These are phyloP conservation scores for Ilyonectria destructans DNA, from an alignment of 2,329 filamentous ascomycete genomes.

Conservation along the genomic window DNA sequence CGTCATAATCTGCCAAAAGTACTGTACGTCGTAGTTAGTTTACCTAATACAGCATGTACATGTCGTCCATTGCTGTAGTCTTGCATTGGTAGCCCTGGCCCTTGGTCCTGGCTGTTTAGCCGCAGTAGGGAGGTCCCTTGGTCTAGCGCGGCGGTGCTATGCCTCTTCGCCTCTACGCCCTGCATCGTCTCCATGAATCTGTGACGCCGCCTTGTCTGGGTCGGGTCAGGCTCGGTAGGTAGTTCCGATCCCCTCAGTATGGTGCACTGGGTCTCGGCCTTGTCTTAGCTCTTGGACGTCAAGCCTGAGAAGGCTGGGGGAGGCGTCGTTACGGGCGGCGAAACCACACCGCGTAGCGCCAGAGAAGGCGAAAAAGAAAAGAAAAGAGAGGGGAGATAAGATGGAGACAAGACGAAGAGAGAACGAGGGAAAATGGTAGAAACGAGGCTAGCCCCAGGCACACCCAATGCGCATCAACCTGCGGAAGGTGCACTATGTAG, in stretches of 20 bases:
- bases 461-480: neutral
- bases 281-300: conserved; percentile 23
- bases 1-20: conserved; percentile 9
- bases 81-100: conserved; percentile 9
- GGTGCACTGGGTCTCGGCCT: neutral
- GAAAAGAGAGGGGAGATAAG: neutral
- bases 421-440: neutral
- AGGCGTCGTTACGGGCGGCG: conserved; percentile 5
- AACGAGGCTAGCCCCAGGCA: neutral
- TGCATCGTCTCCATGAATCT: conserved; percentile 16
- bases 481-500: neutral
- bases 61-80: neutral
- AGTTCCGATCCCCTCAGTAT: neutral
- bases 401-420: neutral
- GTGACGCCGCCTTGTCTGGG: conserved; percentile 4
- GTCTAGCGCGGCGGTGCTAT: conserved; percentile 2
- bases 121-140: conserved; percentile 22
- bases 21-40: neutral
- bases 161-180: conserved; percentile 6
- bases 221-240: conserved; percentile 4
- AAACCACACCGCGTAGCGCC: conserved; percentile 2
- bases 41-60: conserved; percentile 6
- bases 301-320: conserved; percentile 18
- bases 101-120: conserved; percentile 18
- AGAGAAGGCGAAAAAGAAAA: conserved; percentile 9